These are phyloP conservation scores for Arthrinium phaeospermum DNA, from an alignment of 2,329 filamentous ascomycete genomes.

Conservation along the genomic window DNA sequence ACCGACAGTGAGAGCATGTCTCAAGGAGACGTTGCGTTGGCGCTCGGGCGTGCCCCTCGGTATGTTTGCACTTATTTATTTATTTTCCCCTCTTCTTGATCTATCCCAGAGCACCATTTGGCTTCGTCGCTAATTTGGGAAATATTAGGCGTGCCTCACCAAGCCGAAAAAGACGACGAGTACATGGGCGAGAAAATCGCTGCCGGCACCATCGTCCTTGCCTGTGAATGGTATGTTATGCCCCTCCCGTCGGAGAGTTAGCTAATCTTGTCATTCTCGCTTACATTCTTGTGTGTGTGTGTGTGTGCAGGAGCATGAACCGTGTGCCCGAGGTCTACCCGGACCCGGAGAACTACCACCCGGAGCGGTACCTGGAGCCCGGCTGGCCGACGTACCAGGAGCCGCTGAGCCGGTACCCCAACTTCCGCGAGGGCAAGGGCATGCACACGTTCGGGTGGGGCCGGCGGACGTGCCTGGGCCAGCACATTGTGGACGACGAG, in stretches of 20 bases:
- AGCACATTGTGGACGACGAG: slow-evolving; percentile 67
- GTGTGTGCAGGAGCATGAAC: slow-evolving; percentile 55
- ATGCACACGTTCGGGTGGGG: slow-evolving; percentile 72
- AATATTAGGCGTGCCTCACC: slow-evolving; percentile 51
- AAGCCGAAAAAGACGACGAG: slow-evolving; percentile 53
- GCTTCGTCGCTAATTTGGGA: not conserved
- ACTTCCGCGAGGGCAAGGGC: slow-evolving; percentile 60
- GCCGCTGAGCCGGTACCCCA: slow-evolving; percentile 67
- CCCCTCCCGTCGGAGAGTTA: too few relatives aligned
- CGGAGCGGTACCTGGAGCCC: slow-evolving; percentile 68
- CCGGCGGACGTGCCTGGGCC: slow-evolving; percentile 65
- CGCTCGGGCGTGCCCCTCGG: slow-evolving; percentile 60
- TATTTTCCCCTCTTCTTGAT: accelerated
- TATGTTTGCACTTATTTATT: slow-evolving; percentile 28
- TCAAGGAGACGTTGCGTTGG: slow-evolving; percentile 66
- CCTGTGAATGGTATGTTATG: slow-evolving; percentile 55
- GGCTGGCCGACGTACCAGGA: slow-evolving; percentile 69
- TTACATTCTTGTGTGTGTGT: not conserved
- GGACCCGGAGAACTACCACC: slow-evolving; percentile 66
- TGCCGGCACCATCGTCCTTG: slow-evolving; percentile 55
- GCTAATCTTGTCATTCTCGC: not conserved
- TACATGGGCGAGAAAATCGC: slow-evolving; percentile 53
- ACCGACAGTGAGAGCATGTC: slow-evolving; percentile 58
- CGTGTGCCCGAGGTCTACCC: slow-evolving; percentile 65
- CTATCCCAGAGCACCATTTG: not conserved